These are phyloP conservation scores for Jatropha multifida DNA, from an alignment of 441 rosid species.

Conservation along the genomic window DNA sequence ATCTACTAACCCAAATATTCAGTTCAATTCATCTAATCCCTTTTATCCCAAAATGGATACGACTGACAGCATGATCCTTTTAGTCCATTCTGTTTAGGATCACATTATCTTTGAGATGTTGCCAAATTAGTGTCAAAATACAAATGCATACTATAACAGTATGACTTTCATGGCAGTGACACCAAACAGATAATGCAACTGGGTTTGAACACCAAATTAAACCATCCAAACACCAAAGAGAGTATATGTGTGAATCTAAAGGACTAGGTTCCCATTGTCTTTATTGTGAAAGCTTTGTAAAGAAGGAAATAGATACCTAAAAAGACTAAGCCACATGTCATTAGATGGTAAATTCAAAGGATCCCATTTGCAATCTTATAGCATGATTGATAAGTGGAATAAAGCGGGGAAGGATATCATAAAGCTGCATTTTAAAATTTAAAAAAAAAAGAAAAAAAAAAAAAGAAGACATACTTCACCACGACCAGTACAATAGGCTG, in stretches of 20 bases:
- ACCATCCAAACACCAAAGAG: slow-evolving; percentile 3
- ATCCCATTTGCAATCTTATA: slow-evolving; percentile 6
- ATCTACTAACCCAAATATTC: neutral
- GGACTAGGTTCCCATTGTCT: neutral
- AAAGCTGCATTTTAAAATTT: neutral
- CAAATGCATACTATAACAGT: neutral
- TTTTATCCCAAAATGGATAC: neutral
- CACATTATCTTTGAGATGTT: neutral
- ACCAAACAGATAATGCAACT: neutral
- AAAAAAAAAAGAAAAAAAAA: no score
- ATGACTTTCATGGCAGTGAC: neutral
- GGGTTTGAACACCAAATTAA: neutral
- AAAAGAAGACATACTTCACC: slow-evolving; percentile 74
- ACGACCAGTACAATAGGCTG: slow-evolving; percentile 93
- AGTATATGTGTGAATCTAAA: neutral
- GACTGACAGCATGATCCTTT: neutral
- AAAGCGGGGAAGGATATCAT: neutral
- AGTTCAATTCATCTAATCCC: neutral
- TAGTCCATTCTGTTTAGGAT: neutral
- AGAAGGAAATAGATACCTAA: neutral
- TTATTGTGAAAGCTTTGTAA: neutral
- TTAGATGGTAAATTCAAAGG: neutral
- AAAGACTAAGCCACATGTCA: neutral
- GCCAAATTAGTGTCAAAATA: neutral
- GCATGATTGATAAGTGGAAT: neutral